These are phyloP conservation scores for Thymus mandschuricus DNA, from an alignment of 257 asterid genomes.

Conservation along the genomic window DNA sequence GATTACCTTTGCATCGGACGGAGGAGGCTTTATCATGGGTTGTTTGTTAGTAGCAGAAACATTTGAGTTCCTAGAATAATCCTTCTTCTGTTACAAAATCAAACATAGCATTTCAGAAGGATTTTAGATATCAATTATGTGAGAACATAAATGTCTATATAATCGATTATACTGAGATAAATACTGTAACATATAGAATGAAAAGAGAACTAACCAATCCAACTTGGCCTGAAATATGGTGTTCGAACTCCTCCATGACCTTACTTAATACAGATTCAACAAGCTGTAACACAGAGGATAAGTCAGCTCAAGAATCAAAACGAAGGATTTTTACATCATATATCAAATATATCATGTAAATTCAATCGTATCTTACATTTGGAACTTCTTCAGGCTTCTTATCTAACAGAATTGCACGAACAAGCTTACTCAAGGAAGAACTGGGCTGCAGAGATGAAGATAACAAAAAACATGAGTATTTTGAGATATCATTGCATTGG, in stretches of 20 bases:
- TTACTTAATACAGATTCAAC: conserved; percentile 85
- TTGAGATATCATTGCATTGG: not conserved
- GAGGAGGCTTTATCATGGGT: conserved; percentile 39
- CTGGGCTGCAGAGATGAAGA: conserved; percentile 55
- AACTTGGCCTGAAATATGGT: conserved; percentile 62
- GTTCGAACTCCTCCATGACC: conserved; percentile 88
- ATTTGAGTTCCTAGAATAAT: conserved; percentile 43
- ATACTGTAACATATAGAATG: conserved; percentile 7
- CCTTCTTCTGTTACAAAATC: conserved; percentile 56
- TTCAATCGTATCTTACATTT: conserved; percentile 46
- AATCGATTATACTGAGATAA: conserved; percentile 15
- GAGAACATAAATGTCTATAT: conserved; percentile 1
- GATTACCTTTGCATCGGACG: conserved; percentile 51
- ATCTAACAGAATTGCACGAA: conserved; percentile 71
- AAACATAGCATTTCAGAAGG: conserved; percentile 15
- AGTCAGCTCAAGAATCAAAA: conserved; percentile 30
- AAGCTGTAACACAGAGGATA: conserved; percentile 58
- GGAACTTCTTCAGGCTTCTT: conserved; percentile 97
- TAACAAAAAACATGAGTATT: conserved; percentile 6
- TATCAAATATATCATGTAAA: not conserved
- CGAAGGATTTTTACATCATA: conserved; percentile 27
- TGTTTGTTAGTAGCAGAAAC: conserved; percentile 42
- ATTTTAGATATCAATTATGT: conserved; percentile 7
- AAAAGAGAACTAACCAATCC: conserved; percentile 53
- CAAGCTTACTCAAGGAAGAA: conserved; percentile 79